Conservation (phyloP, 2,329 filamentous ascomycete species). For the Orbilia brochopaga region DNA sequence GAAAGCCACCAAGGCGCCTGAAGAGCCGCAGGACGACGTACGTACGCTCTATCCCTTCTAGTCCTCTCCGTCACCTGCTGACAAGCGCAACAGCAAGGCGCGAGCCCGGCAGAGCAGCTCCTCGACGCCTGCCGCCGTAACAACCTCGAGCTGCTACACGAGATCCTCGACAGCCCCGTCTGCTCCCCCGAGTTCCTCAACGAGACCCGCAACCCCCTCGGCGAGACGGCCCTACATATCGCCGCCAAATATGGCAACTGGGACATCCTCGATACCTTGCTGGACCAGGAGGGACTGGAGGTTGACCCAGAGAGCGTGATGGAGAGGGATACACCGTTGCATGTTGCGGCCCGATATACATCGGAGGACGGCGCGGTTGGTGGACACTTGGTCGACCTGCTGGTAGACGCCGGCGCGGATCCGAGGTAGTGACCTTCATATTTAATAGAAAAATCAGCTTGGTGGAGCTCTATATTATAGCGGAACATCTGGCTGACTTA, state of each 20-base stretch:
- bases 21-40: constrained; percentile 28
- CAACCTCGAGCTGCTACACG: constrained; percentile 82
- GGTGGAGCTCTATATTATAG: too few relatives aligned
- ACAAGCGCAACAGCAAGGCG: constrained; percentile 69
- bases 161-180: constrained; percentile 67
- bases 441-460: too few relatives aligned
- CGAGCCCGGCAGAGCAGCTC: constrained; percentile 80
- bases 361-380: constrained; percentile 70
- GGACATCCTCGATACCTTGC: constrained; percentile 80
- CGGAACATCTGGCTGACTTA: too few relatives aligned
- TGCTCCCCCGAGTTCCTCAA: constrained; percentile 74
- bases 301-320: constrained; percentile 76
- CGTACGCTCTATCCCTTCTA: neutral
- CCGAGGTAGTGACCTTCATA: too few relatives aligned
- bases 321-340: constrained; percentile 79
- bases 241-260: constrained; percentile 85
- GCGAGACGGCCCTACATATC: constrained; percentile 87
- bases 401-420: constrained; percentile 78
- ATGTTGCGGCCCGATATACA: constrained; percentile 72
- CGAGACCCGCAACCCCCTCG: constrained; percentile 80
- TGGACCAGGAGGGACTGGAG: constrained; percentile 83
- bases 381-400: constrained; percentile 73
- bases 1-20: constrained; percentile 23
- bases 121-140: constrained; percentile 93
- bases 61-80: neutral